Conservation (phyloP, 257 asterid species). For the Solanum boliviense region DNA sequence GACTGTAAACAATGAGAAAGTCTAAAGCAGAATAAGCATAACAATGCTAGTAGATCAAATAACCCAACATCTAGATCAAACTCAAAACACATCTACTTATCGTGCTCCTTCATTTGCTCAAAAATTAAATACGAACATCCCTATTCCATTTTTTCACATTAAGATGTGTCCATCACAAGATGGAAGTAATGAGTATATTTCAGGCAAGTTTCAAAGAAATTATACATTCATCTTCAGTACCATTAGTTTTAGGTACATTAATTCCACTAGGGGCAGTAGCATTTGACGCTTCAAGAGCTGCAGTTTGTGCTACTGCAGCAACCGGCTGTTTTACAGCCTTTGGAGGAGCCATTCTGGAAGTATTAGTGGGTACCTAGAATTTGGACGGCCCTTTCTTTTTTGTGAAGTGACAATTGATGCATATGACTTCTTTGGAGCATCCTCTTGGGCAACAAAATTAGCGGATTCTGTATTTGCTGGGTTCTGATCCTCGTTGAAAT, state of each 20-base stretch:
- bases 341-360: constrained; percentile 14
- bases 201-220: neutral
- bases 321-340: constrained; percentile 33
- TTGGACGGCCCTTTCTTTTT: constrained; percentile 40
- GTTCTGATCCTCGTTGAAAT: constrained; percentile 26
- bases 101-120: neutral
- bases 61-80: neutral
- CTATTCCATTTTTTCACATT: neutral
- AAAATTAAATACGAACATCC: neutral
- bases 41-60: neutral
- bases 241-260: constrained; percentile 27
- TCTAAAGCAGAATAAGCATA: neutral
- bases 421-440: constrained; percentile 70
- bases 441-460: constrained; percentile 37
- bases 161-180: neutral
- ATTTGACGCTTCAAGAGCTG: constrained; percentile 27
- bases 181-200: neutral
- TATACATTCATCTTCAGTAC: constrained; percentile 47
- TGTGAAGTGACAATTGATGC: constrained; percentile 73
- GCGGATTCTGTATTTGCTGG: constrained; percentile 21
- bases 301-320: constrained; percentile 22
- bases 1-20: neutral
- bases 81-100: neutral
- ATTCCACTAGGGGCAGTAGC: neutral
- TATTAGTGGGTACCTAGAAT: constrained; percentile 43